Base-by-base conservation (phyloP, 164 flowering plant genomes). In the Annona cherimola region DNA sequence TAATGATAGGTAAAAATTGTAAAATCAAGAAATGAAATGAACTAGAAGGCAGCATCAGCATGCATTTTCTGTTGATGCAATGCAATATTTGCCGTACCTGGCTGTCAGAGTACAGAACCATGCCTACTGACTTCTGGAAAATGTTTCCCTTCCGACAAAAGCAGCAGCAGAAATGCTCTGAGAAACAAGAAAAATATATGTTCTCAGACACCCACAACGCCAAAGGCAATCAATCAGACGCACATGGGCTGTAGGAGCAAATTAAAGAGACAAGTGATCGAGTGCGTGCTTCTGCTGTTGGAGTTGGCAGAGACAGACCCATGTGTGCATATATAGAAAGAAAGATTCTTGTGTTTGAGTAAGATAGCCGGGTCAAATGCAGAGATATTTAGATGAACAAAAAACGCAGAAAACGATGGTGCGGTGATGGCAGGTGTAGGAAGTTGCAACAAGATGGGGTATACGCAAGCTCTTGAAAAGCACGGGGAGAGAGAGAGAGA, bases 271-370 rank as follows among this genome's bases (percentile, higher is more conserved):
- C 45, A 19, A 54, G 35, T 16, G 61, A 42, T 11, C 35, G 35
- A 26, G 35, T 26, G 50, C 42, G 14, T 7, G 61, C 57, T 67
- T 40, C 60, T 45, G 1, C 20, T 39, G 59, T 35, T 46, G 35
- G 35, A 26, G 42, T 46, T 9, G 62, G 61, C 44, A 45, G 35
- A 2, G 20, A 50, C 3, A 45, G 63, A 26, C 35, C 35, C 35
- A 26, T 26, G 3, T 9, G 14, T 69, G 63, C 65, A 78, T 20
- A 44, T 73, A 71, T 75, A 78, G 75, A 75, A 65, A 72, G 76
- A 62, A 8, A 61, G 55, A 78, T 65, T 26, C 50, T 55, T 9
- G 40, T 18, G 7, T 2, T 12, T 50, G 57, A 50, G 3, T 8
- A 46, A 11, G 3, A 16, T 11, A 69, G 20, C 3, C 39, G 2